Evolutionary conservation across 1,284 basidiomycete species (phyloP).

Genomic region (Apiotrichum mycotoxinovorans): DNA sequence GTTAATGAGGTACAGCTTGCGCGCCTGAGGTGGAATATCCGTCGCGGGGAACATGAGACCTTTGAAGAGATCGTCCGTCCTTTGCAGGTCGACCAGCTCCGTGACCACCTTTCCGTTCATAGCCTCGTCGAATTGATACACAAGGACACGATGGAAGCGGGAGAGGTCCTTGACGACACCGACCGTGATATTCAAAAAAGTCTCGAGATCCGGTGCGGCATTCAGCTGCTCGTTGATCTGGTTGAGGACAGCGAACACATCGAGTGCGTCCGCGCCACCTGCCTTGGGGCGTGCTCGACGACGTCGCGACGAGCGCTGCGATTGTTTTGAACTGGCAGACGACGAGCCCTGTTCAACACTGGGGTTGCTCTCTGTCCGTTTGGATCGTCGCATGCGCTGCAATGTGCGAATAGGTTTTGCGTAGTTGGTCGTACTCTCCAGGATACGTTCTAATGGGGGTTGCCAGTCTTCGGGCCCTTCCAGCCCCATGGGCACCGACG

Average conservation of each 20-base stretch:
- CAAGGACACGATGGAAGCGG: slow-evolving; percentile 78
- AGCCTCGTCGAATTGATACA: slow-evolving; percentile 64
- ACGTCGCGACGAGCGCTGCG: background rate
- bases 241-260: slow-evolving; percentile 72
- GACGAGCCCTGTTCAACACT: too few relatives aligned
- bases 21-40: slow-evolving; percentile 60
- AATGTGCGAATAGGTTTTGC: slow-evolving; percentile 72
- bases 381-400: slow-evolving; percentile 51
- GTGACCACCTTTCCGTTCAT: slow-evolving; percentile 69
- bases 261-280: slow-evolving; percentile 59
- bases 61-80: slow-evolving; percentile 73
- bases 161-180: slow-evolving; percentile 78
- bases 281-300: slow-evolving; percentile 41
- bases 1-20: slow-evolving; percentile 60
- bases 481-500: slow-evolving; percentile 30
- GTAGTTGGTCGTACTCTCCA: slow-evolving; percentile 69
- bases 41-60: slow-evolving; percentile 56
- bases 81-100: slow-evolving; percentile 77
- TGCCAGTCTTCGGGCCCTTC: slow-evolving; percentile 37
- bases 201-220: slow-evolving; percentile 64
- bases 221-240: slow-evolving; percentile 84
- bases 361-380: too few relatives aligned
- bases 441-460: slow-evolving; percentile 60
- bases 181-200: slow-evolving; percentile 72
- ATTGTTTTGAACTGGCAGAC: too few relatives aligned